These are phyloP conservation scores for Oldenlandia corymbosa DNA, from an alignment of 257 asterid genomes.

Conservation along the genomic window DNA sequence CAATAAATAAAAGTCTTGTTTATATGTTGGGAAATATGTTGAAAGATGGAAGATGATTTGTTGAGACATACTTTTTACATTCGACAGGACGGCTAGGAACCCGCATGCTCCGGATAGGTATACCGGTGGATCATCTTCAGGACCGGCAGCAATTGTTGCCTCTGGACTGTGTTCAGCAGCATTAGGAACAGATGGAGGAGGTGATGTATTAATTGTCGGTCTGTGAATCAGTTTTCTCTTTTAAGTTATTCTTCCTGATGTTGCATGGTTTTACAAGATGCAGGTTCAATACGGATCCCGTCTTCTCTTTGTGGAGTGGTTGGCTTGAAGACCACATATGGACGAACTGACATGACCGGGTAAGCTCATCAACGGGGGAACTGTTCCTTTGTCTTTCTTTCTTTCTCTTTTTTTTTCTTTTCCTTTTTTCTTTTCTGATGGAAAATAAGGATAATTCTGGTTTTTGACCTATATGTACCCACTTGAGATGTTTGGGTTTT, in stretches of 20 bases:
- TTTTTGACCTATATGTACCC: background rate
- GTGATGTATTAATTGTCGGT: slow-evolving; percentile 41
- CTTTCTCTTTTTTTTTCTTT: background rate
- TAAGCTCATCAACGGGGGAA: slow-evolving; percentile 25
- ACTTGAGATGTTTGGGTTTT: background rate
- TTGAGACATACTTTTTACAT: background rate
- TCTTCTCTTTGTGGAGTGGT: slow-evolving; percentile 95
- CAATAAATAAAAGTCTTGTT: background rate
- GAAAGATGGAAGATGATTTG: no score
- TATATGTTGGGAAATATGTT: background rate
- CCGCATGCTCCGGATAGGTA: slow-evolving; percentile 94
- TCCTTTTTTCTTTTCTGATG: background rate
- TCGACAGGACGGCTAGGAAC: slow-evolving; percentile 85
- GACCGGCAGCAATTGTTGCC: slow-evolving; percentile 97
- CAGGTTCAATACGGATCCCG: slow-evolving; percentile 97
- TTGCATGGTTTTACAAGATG: slow-evolving; percentile 20
- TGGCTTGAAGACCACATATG: slow-evolving; percentile 90
- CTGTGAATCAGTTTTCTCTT: slow-evolving; percentile 16
- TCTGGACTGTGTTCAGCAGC: slow-evolving; percentile 97
- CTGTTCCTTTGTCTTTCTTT: background rate
- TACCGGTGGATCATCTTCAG: slow-evolving; percentile 99
- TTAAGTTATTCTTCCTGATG: slow-evolving; percentile 14
- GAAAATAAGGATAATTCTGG: no score
- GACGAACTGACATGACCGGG: slow-evolving; percentile 87
- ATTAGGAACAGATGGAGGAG: slow-evolving; percentile 99